Evolutionary conservation across 1,284 basidiomycete genomes (phyloP), one percentile per base, ranked within the genome.

Genomic region (Heterobasidion parviporum): DNA sequence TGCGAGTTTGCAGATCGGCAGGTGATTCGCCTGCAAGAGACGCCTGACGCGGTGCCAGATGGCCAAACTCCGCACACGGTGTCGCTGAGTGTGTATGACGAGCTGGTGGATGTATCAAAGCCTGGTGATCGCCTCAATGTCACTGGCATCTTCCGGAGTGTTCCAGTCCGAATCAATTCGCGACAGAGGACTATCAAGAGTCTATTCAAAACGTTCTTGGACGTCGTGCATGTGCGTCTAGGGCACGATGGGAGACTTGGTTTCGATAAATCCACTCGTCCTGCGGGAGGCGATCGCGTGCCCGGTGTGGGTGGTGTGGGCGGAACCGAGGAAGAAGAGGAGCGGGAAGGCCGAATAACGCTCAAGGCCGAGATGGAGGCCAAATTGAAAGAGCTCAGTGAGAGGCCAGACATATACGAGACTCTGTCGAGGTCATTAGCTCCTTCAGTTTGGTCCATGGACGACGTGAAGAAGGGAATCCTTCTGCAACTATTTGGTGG

Each of bases 401-500:
- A 78, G 59, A 75, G 85, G 52, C 82, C 83, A 3, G 94, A 98
- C 68, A 76, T 97, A 45, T 99, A 99, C 70, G 92, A 96, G 4
- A 72, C 92, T 44, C 78, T 99, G 1, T 76, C 95, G 12, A 77
- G 89, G 35, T 92, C 89, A 2, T 80, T 99, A 59, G 96, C 96
- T 1, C 97, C 96, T 8, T 91, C 87, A 33, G 96, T 99, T 63
- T 98, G 93, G 87, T 93, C 94, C 69, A 89, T 98, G 92, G 95
- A 99, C 45, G 96, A 99, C 66, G 93, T 99, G 59, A 99, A 99
- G 75, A 98, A 98, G 74, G 96, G 97, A 0, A 96, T 99, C 56
- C 70, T 99, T 52, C 74, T 99, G 34, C 96, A 98, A 71, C 73
- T 99, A 32, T 98, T 99, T 71, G 97, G 96, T 6, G 96, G 96